Evolutionary conservation across 2,329 filamentous ascomycete genomes (phyloP).

Genomic region (Metarhizium brunneum): DNA sequence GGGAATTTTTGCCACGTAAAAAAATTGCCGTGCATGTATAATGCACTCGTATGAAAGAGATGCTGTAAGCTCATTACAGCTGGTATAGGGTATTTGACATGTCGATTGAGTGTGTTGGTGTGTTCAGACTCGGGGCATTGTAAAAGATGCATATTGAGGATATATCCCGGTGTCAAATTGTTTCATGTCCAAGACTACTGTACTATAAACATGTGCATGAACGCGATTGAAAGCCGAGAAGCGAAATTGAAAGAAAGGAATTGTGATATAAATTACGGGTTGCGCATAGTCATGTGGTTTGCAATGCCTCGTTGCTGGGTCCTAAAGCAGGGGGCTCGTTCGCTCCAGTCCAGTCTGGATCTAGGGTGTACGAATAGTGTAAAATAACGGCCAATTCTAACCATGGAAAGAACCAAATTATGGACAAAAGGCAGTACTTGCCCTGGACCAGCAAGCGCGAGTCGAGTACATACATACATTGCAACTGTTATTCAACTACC

Average conservation of each 20-base stretch:
- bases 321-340: neutral
- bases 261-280: neutral
- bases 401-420: neutral
- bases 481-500: neutral
- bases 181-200: too few species aligned
- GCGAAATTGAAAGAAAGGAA: neutral
- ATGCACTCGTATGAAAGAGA: too few species aligned
- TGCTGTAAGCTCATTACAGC: too few species aligned
- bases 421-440: neutral
- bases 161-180: too few species aligned
- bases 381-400: neutral
- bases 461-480: neutral
- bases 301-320: neutral
- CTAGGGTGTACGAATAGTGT: neutral
- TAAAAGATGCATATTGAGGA: too few species aligned
- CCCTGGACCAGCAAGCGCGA: neutral
- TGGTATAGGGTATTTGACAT: too few species aligned
- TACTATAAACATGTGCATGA: too few species aligned
- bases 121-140: too few species aligned
- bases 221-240: neutral
- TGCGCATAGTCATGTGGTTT: neutral
- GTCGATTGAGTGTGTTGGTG: too few species aligned
- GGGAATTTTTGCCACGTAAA: too few species aligned
- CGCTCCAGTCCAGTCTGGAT: neutral
- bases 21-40: too few species aligned